A percentile compares a stretch with the other conserved stretches of the same genome.
Conservation (phyloP, 805 yeast species). For the Ogataea neopini region DNA sequence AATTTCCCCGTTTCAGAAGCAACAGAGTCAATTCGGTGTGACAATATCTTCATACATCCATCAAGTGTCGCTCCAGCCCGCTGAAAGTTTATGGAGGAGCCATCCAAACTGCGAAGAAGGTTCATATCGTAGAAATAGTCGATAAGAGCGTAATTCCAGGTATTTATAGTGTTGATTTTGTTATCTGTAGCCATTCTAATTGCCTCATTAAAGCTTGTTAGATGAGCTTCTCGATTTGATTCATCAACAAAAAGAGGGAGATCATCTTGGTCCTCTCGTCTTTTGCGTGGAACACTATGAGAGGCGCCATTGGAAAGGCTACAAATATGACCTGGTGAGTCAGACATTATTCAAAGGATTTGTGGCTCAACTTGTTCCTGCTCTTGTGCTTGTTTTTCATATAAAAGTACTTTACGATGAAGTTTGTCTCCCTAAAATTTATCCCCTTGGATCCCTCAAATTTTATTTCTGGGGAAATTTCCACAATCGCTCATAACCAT, state of each 20-base stretch:
- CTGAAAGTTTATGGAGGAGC: constrained; percentile 47
- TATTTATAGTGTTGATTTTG: constrained; percentile 48
- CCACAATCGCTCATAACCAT: constrained; percentile 12
- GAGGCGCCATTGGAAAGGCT: too few relatives aligned
- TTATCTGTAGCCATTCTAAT: constrained; percentile 33
- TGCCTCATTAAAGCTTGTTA: constrained; percentile 26
- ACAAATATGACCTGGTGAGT: too few relatives aligned
- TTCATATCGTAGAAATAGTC: constrained; percentile 55
- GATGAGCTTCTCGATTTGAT: constrained; percentile 13
- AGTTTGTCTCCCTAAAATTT: too few relatives aligned
- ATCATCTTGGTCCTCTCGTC: constrained; percentile 9
- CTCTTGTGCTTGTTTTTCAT: too few relatives aligned
- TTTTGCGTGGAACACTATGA: too few relatives aligned
- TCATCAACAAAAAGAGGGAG: constrained; percentile 7
- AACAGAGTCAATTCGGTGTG: constrained; percentile 48
- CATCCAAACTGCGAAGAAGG: constrained; percentile 42
- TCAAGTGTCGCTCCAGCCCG: constrained; percentile 50
- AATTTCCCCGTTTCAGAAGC: constrained; percentile 37
- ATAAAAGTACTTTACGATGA: too few relatives aligned
- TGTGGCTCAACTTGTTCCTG: too few relatives aligned
- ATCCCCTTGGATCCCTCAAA: not conserved
- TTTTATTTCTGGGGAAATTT: not conserved
- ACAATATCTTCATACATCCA: constrained; percentile 53
- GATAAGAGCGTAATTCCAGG: constrained; percentile 52
- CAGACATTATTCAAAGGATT: too few relatives aligned